Evolutionary conservation across 768 basidiomycete genomes (phyloP), one percentile per base, ranked within the genome.

Genomic region (Dacryopinax spathularia): DNA sequence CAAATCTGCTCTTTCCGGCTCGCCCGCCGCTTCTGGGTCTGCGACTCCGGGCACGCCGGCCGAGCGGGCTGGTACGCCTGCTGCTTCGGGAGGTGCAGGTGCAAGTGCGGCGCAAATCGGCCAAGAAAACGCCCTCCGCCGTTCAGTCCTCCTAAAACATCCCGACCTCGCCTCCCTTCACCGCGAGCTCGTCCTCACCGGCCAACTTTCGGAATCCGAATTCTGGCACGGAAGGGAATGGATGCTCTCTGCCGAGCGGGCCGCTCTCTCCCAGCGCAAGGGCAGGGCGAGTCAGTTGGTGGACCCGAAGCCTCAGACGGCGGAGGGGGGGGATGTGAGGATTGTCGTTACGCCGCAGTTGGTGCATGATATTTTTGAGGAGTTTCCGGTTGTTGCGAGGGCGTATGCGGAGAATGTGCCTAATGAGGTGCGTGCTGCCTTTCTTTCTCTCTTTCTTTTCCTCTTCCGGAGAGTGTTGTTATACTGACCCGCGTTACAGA

Each of bases 151-250:
- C 27, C 71, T 89, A 70, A 82, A 82, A 71, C 86, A 87, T 66
- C 82, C 87, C 0, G 89, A 91, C 64, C 79, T 97, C 62, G 85
- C 84, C 20, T 73, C 82, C 12, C 77, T 99, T 43, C 94, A 98
- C 73, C 84, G 85, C 36, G 90, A 95, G 60, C 82, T 98, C 65
- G 96, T 98, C 48, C 83, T 90, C 74, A 79, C 78, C 31, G 84
- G 86, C 10, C 86, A 89, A 66, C 88, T 99, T 33, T 87, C 87
- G 1, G 94, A 98, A 73, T 82, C 84, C 0, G 96, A 99, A 68
- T 99, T 98, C 73, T 98, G 96, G 96, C 92, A 93, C 65, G 91
- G 92, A 33, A 80, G 96, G 70, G 89, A 96, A 82, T 84, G 90
- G 66, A 80, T 92, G 12, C 75, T 92, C 10, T 77, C 87, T 41